phyloP scores from a whole-genome alignment of 1,284 basidiomycete species.

The Porogramme epimiltina region DNA sequence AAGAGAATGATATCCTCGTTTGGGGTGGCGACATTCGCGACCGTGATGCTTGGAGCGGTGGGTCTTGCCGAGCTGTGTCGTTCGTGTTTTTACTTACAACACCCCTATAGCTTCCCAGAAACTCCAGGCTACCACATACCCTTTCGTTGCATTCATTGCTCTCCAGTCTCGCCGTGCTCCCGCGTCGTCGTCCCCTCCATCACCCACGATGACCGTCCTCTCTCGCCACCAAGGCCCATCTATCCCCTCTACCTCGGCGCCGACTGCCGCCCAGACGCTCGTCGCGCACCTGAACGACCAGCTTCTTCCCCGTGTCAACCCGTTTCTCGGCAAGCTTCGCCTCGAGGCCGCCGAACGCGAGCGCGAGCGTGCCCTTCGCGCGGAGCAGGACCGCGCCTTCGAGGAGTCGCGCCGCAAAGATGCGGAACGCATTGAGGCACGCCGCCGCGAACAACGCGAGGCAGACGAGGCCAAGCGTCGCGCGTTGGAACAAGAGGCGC shows the following conservation, averaged over 20 bases:
- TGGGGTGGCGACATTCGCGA: constrained; percentile 88
- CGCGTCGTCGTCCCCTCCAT: constrained; percentile 41
- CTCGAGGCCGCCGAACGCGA: constrained; percentile 61
- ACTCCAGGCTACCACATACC: constrained; percentile 87
- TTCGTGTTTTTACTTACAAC: background rate
- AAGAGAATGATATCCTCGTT: constrained; percentile 72
- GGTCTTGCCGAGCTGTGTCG: constrained; percentile 22
- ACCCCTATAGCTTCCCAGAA: constrained; percentile 71
- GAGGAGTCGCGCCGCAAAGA: constrained; percentile 68
- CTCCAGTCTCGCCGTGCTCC: constrained; percentile 71
- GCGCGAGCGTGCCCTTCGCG: constrained; percentile 60
- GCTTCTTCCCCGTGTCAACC: constrained; percentile 77
- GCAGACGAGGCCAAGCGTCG: constrained; percentile 33
- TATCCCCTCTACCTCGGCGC: constrained; percentile 41
- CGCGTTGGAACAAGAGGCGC: constrained; percentile 32
- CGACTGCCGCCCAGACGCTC: constrained; percentile 68
- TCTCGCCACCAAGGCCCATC: constrained; percentile 81
- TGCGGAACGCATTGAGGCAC: constrained; percentile 61
- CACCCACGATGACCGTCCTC: constrained; percentile 72
- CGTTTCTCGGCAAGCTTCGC: constrained; percentile 70
- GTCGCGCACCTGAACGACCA: constrained; percentile 65
- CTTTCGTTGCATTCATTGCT: constrained; percentile 89
- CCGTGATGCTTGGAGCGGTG: constrained; percentile 84
- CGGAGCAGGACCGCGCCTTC: constrained; percentile 85
- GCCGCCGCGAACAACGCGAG: constrained; percentile 47